Evolutionary conservation across 176 grass and related monocot species (phyloP).

Genomic region (Thinopyrum elongatum): DNA sequence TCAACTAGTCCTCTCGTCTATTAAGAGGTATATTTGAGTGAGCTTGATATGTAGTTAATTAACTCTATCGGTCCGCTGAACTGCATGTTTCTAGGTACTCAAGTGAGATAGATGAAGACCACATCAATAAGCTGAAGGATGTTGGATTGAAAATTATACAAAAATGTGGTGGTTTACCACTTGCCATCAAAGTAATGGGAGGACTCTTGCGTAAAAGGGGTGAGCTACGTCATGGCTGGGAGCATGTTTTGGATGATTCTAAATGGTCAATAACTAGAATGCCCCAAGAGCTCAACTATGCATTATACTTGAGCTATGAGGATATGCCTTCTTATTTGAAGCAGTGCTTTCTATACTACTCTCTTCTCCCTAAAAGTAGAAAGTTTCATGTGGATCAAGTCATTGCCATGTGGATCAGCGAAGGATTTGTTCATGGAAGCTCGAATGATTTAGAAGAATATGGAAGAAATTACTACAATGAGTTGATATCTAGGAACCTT

Average conservation of each 20-base stretch:
- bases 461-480: background rate
- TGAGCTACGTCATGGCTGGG: background rate
- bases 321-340: background rate
- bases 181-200: background rate
- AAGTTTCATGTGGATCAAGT: too few species aligned
- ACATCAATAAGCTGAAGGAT: background rate
- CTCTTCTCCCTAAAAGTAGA: too few species aligned
- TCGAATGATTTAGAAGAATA: background rate
- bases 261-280: background rate
- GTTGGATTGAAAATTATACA: background rate
- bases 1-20: background rate
- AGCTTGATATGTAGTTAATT: background rate
- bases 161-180: background rate
- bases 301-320: background rate
- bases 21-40: background rate
- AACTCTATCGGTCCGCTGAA: background rate
- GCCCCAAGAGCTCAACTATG: background rate
- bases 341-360: background rate
- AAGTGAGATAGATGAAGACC: background rate
- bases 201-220: background rate
- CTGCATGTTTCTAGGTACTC: background rate
- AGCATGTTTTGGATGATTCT: background rate
- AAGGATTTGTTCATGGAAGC: too few species aligned
- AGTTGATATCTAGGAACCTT: slow-evolving; percentile 40
- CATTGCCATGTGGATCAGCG: too few species aligned